These are phyloP conservation scores for Stagonosporopsis cucurbitacearum DNA, from an alignment of 2,329 filamentous ascomycete species.

Conservation along the genomic window DNA sequence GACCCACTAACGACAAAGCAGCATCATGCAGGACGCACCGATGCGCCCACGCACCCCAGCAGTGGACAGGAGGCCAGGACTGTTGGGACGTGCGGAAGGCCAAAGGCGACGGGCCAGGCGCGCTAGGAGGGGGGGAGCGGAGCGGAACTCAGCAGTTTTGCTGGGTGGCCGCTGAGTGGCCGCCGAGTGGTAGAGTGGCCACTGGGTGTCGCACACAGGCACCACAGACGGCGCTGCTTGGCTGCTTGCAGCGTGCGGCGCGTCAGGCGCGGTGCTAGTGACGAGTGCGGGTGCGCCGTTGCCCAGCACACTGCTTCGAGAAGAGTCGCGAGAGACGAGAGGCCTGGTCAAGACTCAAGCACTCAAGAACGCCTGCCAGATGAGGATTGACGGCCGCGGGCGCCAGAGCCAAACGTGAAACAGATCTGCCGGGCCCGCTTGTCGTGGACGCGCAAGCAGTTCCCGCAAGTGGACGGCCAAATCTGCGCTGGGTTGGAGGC, in stretches of 20 bases:
- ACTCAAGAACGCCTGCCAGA: slow-evolving; percentile 9
- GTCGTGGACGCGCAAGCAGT: slow-evolving; percentile 42
- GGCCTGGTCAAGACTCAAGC: too few relatives aligned
- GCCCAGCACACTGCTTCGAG: slow-evolving; percentile 20
- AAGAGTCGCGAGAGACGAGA: not conserved
- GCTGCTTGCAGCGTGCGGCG: not conserved
- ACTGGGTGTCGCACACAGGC: slow-evolving; percentile 27
- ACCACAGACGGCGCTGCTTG: not conserved
- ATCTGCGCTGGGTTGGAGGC: slow-evolving; percentile 14
- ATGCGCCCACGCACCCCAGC: slow-evolving; percentile 19
- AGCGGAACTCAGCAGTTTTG: slow-evolving; percentile 32
- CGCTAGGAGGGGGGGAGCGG: slow-evolving; percentile 41
- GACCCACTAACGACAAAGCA: not conserved
- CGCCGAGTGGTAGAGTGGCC: slow-evolving; percentile 13
- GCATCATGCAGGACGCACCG: slow-evolving; percentile 1
- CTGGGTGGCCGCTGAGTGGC: slow-evolving; percentile 13
- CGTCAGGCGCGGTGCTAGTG: slow-evolving; percentile 12
- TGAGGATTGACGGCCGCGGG: slow-evolving; percentile 27
- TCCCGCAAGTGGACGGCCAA: slow-evolving; percentile 14
- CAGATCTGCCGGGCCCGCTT: slow-evolving; percentile 37
- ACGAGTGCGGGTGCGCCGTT: slow-evolving; percentile 19
- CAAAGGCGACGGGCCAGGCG: slow-evolving; percentile 36
- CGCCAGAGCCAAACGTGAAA: slow-evolving; percentile 36
- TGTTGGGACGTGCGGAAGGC: slow-evolving; percentile 34
- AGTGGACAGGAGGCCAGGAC: slow-evolving; percentile 11